These are phyloP conservation scores for Pseudonitzschia multistriata DNA, from an alignment of 108 stramenopile species.

Conservation along the genomic window DNA sequence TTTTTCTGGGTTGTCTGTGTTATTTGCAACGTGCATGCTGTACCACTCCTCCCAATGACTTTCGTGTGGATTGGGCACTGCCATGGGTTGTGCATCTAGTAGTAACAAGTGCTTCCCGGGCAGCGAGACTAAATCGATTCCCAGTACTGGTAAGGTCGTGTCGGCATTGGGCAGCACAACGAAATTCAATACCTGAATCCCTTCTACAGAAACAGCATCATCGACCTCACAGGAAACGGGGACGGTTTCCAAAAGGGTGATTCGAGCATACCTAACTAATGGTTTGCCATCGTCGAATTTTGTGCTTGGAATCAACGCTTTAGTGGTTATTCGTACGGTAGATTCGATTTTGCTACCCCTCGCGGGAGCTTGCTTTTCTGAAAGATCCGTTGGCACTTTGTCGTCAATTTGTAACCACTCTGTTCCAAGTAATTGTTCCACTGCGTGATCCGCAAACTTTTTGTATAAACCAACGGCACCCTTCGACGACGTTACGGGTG, in stretches of 20 bases:
- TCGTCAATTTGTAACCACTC: conserved; percentile 14
- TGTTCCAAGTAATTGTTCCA: conserved; percentile 31
- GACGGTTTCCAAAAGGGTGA: conserved; percentile 71
- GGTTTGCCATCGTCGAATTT: not conserved
- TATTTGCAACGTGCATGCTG: conserved; percentile 28
- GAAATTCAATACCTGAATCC: conserved; percentile 79
- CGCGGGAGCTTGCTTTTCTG: conserved; percentile 42
- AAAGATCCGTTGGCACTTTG: conserved; percentile 30
- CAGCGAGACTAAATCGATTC: conserved; percentile 76
- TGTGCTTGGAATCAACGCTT: conserved; percentile 24
- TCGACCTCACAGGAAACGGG: not conserved
- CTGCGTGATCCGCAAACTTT: conserved; percentile 57
- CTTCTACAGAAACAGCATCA: conserved; percentile 28
- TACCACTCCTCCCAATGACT: conserved; percentile 40
- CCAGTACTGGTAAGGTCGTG: conserved; percentile 64
- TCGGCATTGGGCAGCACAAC: conserved; percentile 56
- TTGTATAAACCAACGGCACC: conserved; percentile 41
- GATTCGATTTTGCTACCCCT: conserved; percentile 36
- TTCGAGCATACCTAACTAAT: conserved; percentile 64
- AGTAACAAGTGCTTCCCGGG: conserved; percentile 73
- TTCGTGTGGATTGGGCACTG: conserved; percentile 35
- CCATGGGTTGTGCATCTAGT: conserved; percentile 72
- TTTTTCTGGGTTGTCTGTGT: conserved; percentile 2
- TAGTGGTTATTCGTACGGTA: conserved; percentile 33
- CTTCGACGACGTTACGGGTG: not conserved